Evolutionary conservation across 805 yeast genomes (phyloP), one percentile per base, ranked within the genome.

Genomic region (Nakazawaea populi): DNA sequence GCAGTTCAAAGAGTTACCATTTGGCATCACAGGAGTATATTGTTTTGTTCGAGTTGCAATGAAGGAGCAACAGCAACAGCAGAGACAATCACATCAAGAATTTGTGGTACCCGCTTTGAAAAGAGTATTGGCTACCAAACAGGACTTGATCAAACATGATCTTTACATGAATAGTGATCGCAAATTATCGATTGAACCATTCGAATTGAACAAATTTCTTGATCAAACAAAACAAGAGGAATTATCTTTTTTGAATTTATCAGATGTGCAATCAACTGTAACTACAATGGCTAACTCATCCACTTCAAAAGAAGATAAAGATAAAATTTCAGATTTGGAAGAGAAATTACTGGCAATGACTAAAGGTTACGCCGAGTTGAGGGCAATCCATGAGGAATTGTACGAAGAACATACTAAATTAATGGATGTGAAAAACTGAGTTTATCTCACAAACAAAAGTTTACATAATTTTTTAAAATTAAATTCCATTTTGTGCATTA

Each of bases 51-150:
- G 30, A n/a, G 12, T 32, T 27, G 38, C 34, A 11, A 29, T 10
- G 31, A 18, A 18, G 24, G 24, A 18, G 24, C 24, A 18, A 18
- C 24, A 18, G 24, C 24, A 18, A 18, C 24, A 18, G 11, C 27
- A 44, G 28, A 12, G 38, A 39, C 29, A 40, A 30, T 27, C 36
- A 35, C n/a, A 39, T 24, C 18, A 30, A 2, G 8, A 11, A 32
- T 28, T 34, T 53, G 61, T 77, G 28, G 72, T 86, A n/a, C 91
- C 91, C 0, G 73, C 71, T 6, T 73, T 87, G 54, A 87, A 85
- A 63, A 76, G 92, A 63, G 79, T 75, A 1, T 61, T 85, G 43
- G 73, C 70, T 4, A 75, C 74, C 24, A 49, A 68, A 36, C 60
- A 65, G 54, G 67, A 66, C 52, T 57, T 71, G 9, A 60, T 70